phyloP scores from a whole-genome alignment of 2,329 filamentous ascomycete genomes.

The Dothidotthia symphoricarpi region DNA sequence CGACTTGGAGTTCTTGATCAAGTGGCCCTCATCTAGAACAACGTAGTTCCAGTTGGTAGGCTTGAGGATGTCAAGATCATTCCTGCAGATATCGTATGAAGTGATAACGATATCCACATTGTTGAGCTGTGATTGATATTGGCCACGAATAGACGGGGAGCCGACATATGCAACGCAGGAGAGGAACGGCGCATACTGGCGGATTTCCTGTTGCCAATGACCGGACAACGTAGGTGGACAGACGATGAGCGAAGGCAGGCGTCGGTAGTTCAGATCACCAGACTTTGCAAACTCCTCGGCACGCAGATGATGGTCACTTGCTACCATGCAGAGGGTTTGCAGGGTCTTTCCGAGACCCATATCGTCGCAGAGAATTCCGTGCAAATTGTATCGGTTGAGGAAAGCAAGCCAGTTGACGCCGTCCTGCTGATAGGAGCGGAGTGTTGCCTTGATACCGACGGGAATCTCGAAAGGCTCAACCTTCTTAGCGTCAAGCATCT shows the following conservation, averaged over 20 bases:
- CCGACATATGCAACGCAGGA: slow-evolving; percentile 88
- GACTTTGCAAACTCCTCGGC: slow-evolving; percentile 88
- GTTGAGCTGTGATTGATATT: slow-evolving; percentile 66
- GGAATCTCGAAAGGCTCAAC: slow-evolving; percentile 92
- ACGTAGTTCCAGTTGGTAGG: slow-evolving; percentile 95
- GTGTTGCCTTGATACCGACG: slow-evolving; percentile 92
- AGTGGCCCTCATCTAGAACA: slow-evolving; percentile 92
- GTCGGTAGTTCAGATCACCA: slow-evolving; percentile 71
- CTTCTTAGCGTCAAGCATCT: slow-evolving; percentile 95
- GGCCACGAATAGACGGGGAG: slow-evolving; percentile 74
- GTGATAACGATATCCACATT: slow-evolving; percentile 92
- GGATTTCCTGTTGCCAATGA: slow-evolving; percentile 98
- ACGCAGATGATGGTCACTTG: slow-evolving; percentile 92
- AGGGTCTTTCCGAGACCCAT: slow-evolving; percentile 98
- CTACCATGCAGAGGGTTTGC: slow-evolving; percentile 96
- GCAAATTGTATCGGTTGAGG: slow-evolving; percentile 95
- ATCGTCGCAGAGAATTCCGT: slow-evolving; percentile 97
- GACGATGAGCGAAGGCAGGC: slow-evolving; percentile 86
- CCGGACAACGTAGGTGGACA: slow-evolving; percentile 95
- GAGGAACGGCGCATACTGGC: slow-evolving; percentile 91
- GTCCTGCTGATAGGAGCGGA: slow-evolving; percentile 96
- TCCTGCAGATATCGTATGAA: slow-evolving; percentile 96
- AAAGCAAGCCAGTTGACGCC: slow-evolving; percentile 99
- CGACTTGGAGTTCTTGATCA: slow-evolving; percentile 98
- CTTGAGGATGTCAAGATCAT: slow-evolving; percentile 82